These are phyloP conservation scores for Adansonia grandidieri DNA, from an alignment of 441 rosid genomes.

Conservation along the genomic window DNA sequence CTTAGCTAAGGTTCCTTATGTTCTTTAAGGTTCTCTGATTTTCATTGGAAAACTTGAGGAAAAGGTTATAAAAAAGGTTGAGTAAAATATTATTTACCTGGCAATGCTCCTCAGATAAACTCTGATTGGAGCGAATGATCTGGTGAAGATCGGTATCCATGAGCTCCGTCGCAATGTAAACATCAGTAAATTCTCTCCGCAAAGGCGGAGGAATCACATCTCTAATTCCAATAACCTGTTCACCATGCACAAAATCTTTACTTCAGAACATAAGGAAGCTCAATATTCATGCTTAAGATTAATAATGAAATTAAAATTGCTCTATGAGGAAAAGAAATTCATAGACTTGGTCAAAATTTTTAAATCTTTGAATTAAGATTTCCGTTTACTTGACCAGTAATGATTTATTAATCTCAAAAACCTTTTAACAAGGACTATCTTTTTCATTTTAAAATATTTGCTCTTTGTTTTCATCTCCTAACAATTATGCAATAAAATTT, in stretches of 20 bases:
- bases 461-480: not conserved
- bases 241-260: constrained; percentile 16
- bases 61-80: not conserved
- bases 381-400: constrained; percentile 2
- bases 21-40: constrained; percentile 3
- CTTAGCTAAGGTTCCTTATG: not conserved
- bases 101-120: constrained; percentile 91
- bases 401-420: not conserved
- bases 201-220: constrained; percentile 97
- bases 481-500: not conserved
- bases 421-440: not conserved
- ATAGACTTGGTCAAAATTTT: not conserved
- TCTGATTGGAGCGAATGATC: constrained; percentile 87
- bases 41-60: not conserved
- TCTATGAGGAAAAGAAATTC: not conserved
- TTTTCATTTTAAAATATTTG: not conserved
- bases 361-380: constrained; percentile 3
- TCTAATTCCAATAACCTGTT: constrained; percentile 74
- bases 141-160: constrained; percentile 99
- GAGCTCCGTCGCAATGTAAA: constrained; percentile 80
- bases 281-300: not conserved
- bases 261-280: not conserved
- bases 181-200: constrained; percentile 79
- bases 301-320: constrained; percentile 1
- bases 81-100: constrained; percentile 55